These are phyloP conservation scores for Xylariaceae sp. DNA, from an alignment of 2,329 filamentous ascomycete species.

Conservation along the genomic window DNA sequence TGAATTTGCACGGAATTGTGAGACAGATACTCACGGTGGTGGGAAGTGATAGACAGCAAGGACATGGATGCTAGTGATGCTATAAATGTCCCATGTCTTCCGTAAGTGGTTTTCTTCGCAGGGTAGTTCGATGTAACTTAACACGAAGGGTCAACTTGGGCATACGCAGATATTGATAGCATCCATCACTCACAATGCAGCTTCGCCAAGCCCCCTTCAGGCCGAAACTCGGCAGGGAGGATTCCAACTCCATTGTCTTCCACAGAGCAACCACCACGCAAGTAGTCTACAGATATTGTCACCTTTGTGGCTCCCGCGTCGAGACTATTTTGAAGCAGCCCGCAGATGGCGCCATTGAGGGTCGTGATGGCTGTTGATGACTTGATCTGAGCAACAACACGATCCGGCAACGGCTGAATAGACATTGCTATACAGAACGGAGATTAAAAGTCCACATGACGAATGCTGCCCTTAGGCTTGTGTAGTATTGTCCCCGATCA, in stretches of 20 bases:
- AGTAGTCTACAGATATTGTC: slow-evolving; percentile 70
- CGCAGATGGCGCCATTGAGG: slow-evolving; percentile 67
- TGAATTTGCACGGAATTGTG: slow-evolving; percentile 68
- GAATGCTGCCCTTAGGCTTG: background rate
- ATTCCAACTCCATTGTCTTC: slow-evolving; percentile 88
- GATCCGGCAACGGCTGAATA: slow-evolving; percentile 67
- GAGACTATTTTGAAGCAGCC: slow-evolving; percentile 78
- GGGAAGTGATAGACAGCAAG: slow-evolving; percentile 73
- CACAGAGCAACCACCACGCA: slow-evolving; percentile 71
- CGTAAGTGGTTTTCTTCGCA: slow-evolving; percentile 50
- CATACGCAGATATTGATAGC: slow-evolving; percentile 6
- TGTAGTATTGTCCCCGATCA: background rate
- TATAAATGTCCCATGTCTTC: slow-evolving; percentile 71
- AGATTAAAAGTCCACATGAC: slow-evolving; percentile 1
- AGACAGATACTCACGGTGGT: slow-evolving; percentile 57
- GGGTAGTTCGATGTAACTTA: slow-evolving; percentile 77
- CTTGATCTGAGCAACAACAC: slow-evolving; percentile 75
- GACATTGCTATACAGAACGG: slow-evolving; percentile 42
- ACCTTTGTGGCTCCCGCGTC: slow-evolving; percentile 73
- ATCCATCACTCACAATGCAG: slow-evolving; percentile 56
- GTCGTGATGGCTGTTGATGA: slow-evolving; percentile 79
- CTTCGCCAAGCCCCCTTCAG: slow-evolving; percentile 68
- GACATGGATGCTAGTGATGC: slow-evolving; percentile 74
- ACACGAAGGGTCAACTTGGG: slow-evolving; percentile 11
- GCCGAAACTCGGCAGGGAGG: slow-evolving; percentile 65